Conservation (phyloP, 345 rosid genomes). For the Gossypium raimondii region DNA sequence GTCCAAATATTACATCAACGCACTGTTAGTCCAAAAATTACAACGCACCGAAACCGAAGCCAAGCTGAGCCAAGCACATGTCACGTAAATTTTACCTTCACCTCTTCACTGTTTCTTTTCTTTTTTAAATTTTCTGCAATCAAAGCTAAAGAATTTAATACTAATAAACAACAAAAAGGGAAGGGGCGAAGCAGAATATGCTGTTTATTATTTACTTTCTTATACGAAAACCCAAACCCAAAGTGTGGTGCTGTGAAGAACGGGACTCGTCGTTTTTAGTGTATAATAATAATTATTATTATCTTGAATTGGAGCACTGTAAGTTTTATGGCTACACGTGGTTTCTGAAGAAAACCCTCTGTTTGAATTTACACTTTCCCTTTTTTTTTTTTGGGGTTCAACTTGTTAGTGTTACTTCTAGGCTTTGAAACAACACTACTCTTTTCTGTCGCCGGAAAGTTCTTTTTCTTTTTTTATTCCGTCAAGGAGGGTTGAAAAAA, state of each 20-base stretch:
- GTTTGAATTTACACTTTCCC: constrained; percentile 1
- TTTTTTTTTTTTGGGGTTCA: background rate
- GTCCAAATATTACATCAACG: background rate
- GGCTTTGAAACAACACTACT: background rate
- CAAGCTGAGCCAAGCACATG: background rate
- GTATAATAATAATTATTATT: background rate
- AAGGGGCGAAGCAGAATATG: background rate
- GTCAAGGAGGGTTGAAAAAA: background rate
- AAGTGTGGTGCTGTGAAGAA: background rate
- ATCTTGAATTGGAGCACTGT: background rate
- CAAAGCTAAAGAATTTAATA: background rate
- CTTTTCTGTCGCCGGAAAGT: background rate
- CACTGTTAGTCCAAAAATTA: background rate
- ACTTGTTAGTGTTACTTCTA: background rate
- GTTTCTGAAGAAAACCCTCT: constrained; percentile 22
- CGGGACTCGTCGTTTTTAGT: background rate
- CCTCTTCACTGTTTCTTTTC: background rate
- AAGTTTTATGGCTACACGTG: constrained; percentile 36
- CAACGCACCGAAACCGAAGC: background rate
- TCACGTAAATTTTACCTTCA: background rate
- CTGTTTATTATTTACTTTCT: background rate
- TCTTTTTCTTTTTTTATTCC: background rate
- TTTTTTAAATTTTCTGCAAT: background rate
- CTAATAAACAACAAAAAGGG: background rate
- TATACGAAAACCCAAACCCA: background rate